Evolutionary conservation across 768 basidiomycete species (phyloP).

Genomic region (Suillus bovinus): DNA sequence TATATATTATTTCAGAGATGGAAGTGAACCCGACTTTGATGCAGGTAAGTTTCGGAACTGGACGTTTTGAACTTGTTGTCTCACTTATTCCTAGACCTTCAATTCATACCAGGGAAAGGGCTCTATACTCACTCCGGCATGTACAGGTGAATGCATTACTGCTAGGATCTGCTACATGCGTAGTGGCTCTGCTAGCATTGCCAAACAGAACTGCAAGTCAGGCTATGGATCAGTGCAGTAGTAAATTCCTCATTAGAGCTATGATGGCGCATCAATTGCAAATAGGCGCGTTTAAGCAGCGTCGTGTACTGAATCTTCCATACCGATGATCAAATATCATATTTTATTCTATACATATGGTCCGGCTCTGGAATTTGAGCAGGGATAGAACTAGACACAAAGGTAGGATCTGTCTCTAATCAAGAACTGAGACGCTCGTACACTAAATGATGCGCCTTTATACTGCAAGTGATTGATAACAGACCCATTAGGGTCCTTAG

Average conservation of each 20-base stretch:
- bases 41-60: constrained; percentile 41
- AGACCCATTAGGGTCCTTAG: too few species aligned
- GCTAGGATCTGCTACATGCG: constrained; percentile 81
- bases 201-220: constrained; percentile 52
- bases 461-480: too few species aligned
- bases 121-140: constrained; percentile 53
- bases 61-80: neutral
- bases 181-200: constrained; percentile 68
- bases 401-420: too few species aligned
- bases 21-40: constrained; percentile 55
- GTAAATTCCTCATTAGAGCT: constrained; percentile 14
- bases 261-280: too few species aligned
- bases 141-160: constrained; percentile 57
- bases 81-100: constrained; percentile 48
- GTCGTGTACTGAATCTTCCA: neutral
- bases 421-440: too few species aligned
- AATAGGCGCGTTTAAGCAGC: neutral
- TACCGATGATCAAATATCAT: too few species aligned
- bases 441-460: too few species aligned
- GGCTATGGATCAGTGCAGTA: constrained; percentile 73
- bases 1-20: constrained; percentile 46
- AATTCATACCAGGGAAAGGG: constrained; percentile 72
- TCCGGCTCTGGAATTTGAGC: too few species aligned
- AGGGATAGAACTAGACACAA: too few species aligned
- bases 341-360: too few species aligned